Percentiles rank a stretch among this genome's conserved stretches.
phyloP scores from a whole-genome alignment of 139 green algal genomes.

The Trebouxia sp. region DNA sequence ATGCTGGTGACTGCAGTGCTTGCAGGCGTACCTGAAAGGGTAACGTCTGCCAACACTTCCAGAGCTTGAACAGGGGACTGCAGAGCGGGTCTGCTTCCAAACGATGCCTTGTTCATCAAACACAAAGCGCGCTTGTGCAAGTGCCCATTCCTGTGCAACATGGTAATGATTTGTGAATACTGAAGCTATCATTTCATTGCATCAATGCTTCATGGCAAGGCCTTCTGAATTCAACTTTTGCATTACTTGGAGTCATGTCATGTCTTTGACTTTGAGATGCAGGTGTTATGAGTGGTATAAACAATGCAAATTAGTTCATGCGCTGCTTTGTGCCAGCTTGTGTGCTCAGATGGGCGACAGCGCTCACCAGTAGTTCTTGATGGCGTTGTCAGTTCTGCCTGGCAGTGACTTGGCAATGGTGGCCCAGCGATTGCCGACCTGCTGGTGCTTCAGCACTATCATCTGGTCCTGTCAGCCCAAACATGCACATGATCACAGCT shows the following conservation, averaged over 20 bases:
- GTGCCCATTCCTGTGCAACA: neutral
- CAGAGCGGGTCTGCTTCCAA: neutral
- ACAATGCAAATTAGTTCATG: too few relatives aligned
- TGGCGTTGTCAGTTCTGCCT: conserved; percentile 85
- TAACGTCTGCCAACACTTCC: neutral
- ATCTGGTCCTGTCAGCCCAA: neutral
- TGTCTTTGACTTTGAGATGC: too few relatives aligned
- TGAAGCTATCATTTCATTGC: neutral
- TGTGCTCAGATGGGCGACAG: conserved; percentile 30
- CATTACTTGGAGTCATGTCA: too few relatives aligned
- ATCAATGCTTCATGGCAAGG: neutral
- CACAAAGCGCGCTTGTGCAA: neutral
- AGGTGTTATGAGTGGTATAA: too few relatives aligned
- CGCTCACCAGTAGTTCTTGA: conserved; percentile 93
- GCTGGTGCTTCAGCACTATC: conserved; percentile 45
- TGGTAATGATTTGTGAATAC: neutral
- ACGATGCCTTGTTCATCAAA: neutral
- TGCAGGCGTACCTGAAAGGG: conserved; percentile 5
- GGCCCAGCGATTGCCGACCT: conserved; percentile 83
- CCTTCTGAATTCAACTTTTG: too few relatives aligned
- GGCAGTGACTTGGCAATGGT: conserved; percentile 73
- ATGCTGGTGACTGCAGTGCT: too few relatives aligned
- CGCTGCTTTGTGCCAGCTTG: too few relatives aligned
- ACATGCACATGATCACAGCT: neutral
- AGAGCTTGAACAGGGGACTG: neutral